A percentile compares a stretch with the other conserved stretches of the same genome.
Evolutionary conservation across 2,329 filamentous ascomycete genomes (phyloP).

Genomic region (Monosporascus sp.): DNA sequence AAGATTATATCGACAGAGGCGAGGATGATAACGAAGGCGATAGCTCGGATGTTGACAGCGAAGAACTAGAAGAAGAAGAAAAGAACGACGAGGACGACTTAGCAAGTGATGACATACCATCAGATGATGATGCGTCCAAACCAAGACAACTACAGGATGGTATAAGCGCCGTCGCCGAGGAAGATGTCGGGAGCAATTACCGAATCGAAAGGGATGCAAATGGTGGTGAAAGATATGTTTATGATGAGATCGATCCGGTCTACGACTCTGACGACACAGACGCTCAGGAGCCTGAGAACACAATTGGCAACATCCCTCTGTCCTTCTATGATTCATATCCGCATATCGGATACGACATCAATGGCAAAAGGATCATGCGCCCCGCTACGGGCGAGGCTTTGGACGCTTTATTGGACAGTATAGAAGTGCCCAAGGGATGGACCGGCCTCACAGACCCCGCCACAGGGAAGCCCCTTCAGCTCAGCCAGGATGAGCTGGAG

Average conservation of each 20-base stretch:
- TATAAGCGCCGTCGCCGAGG: constrained; percentile 25
- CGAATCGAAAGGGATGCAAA: constrained; percentile 73
- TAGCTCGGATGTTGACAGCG: constrained; percentile 36
- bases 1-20: constrained; percentile 33
- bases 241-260: constrained; percentile 86
- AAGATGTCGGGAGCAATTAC: constrained; percentile 41
- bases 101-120: constrained; percentile 36
- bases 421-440: constrained; percentile 95
- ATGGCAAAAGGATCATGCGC: constrained; percentile 95
- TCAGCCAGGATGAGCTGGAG: constrained; percentile 83
- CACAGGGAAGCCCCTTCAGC: constrained; percentile 85
- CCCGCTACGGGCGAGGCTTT: constrained; percentile 90
- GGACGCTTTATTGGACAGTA: constrained; percentile 90
- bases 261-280: constrained; percentile 97
- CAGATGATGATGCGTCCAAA: constrained; percentile 32
- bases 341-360: constrained; percentile 98
- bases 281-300: constrained; percentile 72
- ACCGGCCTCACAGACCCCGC: constrained; percentile 90
- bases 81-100: constrained; percentile 28
- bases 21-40: constrained; percentile 37
- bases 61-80: constrained; percentile 28
- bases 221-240: constrained; percentile 84
- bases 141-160: constrained; percentile 31
- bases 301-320: constrained; percentile 89
- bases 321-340: constrained; percentile 97